A percentile compares a stretch with the other conserved stretches of the same genome.
Evolutionary conservation across 805 yeast species (phyloP).

Genomic region (Schwanniomyces occidentalis): DNA sequence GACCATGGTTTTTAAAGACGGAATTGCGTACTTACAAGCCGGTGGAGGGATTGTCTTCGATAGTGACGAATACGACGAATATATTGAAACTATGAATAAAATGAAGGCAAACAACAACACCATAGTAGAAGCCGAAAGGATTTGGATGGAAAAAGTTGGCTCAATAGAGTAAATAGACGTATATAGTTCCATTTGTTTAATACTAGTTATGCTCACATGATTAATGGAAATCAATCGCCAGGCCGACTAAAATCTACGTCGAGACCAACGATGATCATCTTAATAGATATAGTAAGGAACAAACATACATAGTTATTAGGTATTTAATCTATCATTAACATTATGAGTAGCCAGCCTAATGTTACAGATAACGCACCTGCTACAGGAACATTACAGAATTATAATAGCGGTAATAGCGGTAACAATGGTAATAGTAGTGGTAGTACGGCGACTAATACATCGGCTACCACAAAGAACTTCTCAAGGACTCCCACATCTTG

Average conservation of each 20-base stretch:
- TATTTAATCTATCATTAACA: too few relatives aligned
- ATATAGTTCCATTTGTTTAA: too few relatives aligned
- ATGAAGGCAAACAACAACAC: constrained; percentile 92
- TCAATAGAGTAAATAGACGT: constrained; percentile 3
- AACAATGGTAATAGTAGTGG: too few relatives aligned
- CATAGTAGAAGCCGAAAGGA: constrained; percentile 86
- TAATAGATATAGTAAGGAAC: not conserved
- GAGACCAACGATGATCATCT: constrained; percentile 5
- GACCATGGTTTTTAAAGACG: constrained; percentile 94
- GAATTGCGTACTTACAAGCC: constrained; percentile 90
- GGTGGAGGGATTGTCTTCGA: constrained; percentile 99
- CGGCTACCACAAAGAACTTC: constrained; percentile 26
- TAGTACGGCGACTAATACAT: too few relatives aligned
- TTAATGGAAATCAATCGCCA: not conserved
- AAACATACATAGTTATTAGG: not conserved
- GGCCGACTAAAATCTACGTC: not conserved
- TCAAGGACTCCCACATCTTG: constrained; percentile 47
- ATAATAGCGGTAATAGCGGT: too few relatives aligned
- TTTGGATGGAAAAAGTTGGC: constrained; percentile 57
- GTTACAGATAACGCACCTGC: too few relatives aligned
- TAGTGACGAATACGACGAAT: constrained; percentile 93
- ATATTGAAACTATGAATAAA: constrained; percentile 94
- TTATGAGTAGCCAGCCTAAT: too few relatives aligned
- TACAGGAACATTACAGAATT: too few relatives aligned
- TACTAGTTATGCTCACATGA: not conserved